Base-by-base conservation (phyloP, 2,329 filamentous ascomycete genomes). In the Aspergillus sp. region DNA sequence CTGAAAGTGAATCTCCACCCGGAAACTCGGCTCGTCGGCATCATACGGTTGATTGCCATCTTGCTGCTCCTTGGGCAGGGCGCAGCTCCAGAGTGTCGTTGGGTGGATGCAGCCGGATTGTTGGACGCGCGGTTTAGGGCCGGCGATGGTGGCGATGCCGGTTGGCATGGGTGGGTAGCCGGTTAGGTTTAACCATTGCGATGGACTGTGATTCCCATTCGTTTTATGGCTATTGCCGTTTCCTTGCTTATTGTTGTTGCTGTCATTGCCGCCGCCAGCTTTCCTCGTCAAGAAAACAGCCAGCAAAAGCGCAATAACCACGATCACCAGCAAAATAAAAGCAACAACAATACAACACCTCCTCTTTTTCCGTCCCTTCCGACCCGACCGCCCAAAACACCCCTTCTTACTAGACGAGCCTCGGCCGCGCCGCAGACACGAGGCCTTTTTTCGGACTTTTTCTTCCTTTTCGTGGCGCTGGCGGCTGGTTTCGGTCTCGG, bases 111-210 rank as follows among this genome's bases (percentile, higher is more conserved):
- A 97, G 5, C 78, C 80, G 26, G 79, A 79, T 45, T 80, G 77
- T n/a, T 79, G 70, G 2, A 76, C 69, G 0, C 78, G 77, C 43
- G 85, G 81, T 55, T 86, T 79, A 0, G 88, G 81, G 4, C 84
- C 85, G 10, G 86, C 79, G 10, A 96, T 77, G 0, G 88, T 94
- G 50, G 87, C 76, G 12, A 91, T 77, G 0, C 90, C 91, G 0
- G 86, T 91, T 1, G 87, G 88, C 59, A 96, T 87, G 0, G 89
- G 85, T 12, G 90, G 90, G 55, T 87, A 95, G 43, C 83, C 82
- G 1, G 90, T 94, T 51, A 94, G 65, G 61, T 94, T 95, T 47
- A 95, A 74, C 85, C 88, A 96, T 42, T 76, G 69, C 2, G 19
- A 19, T 19, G 19, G 19, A 19, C 19, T 19, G 19, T 19, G 19